phyloP scores from a whole-genome alignment of 257 asterid species.

The Nicotiana obtusifolia region DNA sequence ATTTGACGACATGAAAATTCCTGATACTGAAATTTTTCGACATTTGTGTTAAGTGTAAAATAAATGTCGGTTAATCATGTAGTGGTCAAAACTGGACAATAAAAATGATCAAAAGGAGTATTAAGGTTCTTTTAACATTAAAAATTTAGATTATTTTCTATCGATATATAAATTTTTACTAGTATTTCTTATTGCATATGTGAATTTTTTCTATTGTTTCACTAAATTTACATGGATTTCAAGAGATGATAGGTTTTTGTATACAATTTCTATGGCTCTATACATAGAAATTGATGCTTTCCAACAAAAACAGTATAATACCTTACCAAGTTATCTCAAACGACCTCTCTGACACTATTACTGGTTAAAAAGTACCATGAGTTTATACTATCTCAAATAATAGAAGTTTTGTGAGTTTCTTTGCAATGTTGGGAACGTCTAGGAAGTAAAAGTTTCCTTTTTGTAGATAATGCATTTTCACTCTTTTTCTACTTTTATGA shows the following conservation, averaged over 20 bases:
- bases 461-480: not conserved
- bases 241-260: not conserved
- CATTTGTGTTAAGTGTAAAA: too few relatives aligned
- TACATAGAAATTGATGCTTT: too few relatives aligned
- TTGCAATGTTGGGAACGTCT: not conserved
- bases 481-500: not conserved
- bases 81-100: too few relatives aligned
- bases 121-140: too few relatives aligned
- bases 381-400: not conserved
- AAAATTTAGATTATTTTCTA: too few relatives aligned
- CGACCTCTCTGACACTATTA: not conserved
- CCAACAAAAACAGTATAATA: too few relatives aligned
- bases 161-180: too few relatives aligned
- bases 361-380: not conserved
- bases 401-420: not conserved
- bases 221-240: not conserved
- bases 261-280: not conserved
- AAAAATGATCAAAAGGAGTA: too few relatives aligned
- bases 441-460: not conserved
- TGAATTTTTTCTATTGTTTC: not conserved
- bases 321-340: not conserved
- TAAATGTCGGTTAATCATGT: too few relatives aligned
- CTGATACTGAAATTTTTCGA: too few relatives aligned
- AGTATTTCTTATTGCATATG: not conserved
- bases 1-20: too few relatives aligned